phyloP scores from a whole-genome alignment of 148 eudicot genomes.

The Chenopodium suecicum region DNA sequence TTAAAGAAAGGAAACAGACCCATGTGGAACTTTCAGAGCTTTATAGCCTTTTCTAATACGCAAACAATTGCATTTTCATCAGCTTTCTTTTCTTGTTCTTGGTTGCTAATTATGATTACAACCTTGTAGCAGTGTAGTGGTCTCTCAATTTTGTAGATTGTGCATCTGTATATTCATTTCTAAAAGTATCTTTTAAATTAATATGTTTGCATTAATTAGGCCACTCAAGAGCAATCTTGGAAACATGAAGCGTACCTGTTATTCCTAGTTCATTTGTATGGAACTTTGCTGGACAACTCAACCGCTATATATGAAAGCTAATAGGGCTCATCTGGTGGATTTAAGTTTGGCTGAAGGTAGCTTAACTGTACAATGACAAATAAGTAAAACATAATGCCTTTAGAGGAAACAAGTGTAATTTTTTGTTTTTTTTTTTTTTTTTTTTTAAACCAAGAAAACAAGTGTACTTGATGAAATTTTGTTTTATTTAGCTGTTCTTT shows the following conservation, averaged over 20 bases:
- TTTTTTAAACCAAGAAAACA: too few relatives aligned
- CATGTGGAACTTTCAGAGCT: background rate
- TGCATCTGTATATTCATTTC: background rate
- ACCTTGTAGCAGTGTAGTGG: background rate
- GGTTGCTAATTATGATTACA: background rate
- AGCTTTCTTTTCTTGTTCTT: background rate
- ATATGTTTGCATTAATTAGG: background rate
- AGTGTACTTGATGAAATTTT: too few relatives aligned
- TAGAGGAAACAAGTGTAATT: too few relatives aligned
- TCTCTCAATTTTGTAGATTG: background rate
- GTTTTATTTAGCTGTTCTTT: too few relatives aligned
- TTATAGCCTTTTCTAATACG: background rate
- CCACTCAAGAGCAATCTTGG: constrained; percentile 54
- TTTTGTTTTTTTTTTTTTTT: too few relatives aligned
- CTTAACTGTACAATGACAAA: too few relatives aligned
- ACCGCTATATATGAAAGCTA: constrained; percentile 50
- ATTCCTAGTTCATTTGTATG: constrained; percentile 85
- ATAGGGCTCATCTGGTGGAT: constrained; percentile 35
- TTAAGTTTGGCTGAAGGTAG: too few relatives aligned
- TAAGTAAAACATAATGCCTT: too few relatives aligned
- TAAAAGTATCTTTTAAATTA: background rate
- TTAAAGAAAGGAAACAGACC: background rate
- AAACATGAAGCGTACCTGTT: constrained; percentile 90
- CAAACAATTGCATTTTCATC: background rate
- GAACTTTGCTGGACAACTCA: constrained; percentile 72